Evolutionary conservation across 805 yeast genomes (phyloP), one percentile per base, ranked within the genome.

Genomic region (Teunomyces funiuensis): DNA sequence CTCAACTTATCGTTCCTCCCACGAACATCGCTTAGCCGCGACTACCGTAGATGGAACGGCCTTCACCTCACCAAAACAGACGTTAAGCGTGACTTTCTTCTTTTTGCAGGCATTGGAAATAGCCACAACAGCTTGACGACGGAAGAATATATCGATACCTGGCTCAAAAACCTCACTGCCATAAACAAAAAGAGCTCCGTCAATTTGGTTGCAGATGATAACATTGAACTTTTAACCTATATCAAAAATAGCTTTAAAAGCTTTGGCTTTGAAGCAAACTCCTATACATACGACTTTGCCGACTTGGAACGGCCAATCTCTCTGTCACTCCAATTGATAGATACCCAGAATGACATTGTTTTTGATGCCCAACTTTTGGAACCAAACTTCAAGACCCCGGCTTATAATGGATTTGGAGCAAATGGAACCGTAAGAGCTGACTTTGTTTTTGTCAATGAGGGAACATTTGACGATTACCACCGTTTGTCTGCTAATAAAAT

Each of bases 11-110:
- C 83, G 0, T 89, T 89, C 57, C 68, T 88, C 11, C 97, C 96
- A 2, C 63, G 96, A 43, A 87, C 97, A 1, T 86, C 96, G 2
- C 66, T 88, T 14, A 79, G 85, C 37, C 68, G 96, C 49, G 97
- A 90, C 60, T 79, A 85, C 53, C 74, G 91, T 52, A 66, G 96
- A 37, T 60, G 87, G 49, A 87, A 88, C 61, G 81, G 83, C 23
- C 73, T 80, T 26, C 74, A 69, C 40, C 57, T 87, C 37, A 82
- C 95, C 2, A 74, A 73, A 41, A 74, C 80, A 7, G 97, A 89
- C 47, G 73, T 85, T 22, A 81, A 85, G 50, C 69, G 96, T 25
- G 60, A 79, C 14, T 82, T 74, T 49, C 55, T 86, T 37, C 65
- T 56, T 3, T 54, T 50, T 36, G 54, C 61, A 17, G 66, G 68